A percentile compares a stretch with the other conserved stretches of the same genome.
These are phyloP conservation scores for button mushroom (Agaricus bisporus) DNA, from an alignment of 768 basidiomycete genomes.

Conservation along the genomic window DNA sequence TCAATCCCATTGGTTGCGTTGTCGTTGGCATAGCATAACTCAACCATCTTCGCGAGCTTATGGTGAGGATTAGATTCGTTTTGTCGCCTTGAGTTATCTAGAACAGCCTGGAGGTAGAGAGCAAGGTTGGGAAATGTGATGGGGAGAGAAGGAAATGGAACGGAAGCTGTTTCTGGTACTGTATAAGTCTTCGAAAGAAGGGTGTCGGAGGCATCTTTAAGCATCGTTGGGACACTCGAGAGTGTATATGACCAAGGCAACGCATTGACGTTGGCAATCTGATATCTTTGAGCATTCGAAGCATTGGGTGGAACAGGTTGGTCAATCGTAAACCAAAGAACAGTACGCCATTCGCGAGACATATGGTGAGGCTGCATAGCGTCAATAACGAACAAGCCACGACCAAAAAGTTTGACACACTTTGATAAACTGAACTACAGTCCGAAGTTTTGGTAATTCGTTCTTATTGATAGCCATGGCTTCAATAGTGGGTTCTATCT, in stretches of 20 bases:
- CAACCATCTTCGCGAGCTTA: slow-evolving; percentile 65
- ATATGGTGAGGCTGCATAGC: slow-evolving; percentile 47
- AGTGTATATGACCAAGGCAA: slow-evolving; percentile 72
- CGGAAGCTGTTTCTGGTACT: slow-evolving; percentile 51
- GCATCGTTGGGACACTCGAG: slow-evolving; percentile 50
- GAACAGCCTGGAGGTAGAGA: slow-evolving; percentile 64
- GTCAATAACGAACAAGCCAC: neutral
- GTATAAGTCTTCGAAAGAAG: slow-evolving; percentile 63
- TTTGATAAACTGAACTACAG: slow-evolving; percentile 75
- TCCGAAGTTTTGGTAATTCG: slow-evolving; percentile 53
- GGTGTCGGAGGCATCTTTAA: slow-evolving; percentile 61
- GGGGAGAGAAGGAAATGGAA: slow-evolving; percentile 67
- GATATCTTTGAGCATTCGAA: slow-evolving; percentile 40
- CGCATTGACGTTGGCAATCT: slow-evolving; percentile 52
- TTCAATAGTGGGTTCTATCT: slow-evolving; percentile 66
- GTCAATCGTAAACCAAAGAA: slow-evolving; percentile 77
- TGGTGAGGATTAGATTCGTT: slow-evolving; percentile 58
- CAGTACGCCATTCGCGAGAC: slow-evolving; percentile 61
- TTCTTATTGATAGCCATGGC: slow-evolving; percentile 52
- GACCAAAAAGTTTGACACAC: slow-evolving; percentile 28
- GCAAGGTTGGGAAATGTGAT: slow-evolving; percentile 73
- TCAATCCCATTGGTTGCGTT: slow-evolving; percentile 24
- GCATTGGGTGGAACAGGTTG: slow-evolving; percentile 47
- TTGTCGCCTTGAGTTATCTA: slow-evolving; percentile 63
- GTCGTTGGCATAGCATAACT: slow-evolving; percentile 52